A percentile compares a stretch with the other conserved stretches of the same genome.
Conservation (phyloP, 2,329 filamentous ascomycete genomes). For the Neofusicoccum kwambonambiense region DNA sequence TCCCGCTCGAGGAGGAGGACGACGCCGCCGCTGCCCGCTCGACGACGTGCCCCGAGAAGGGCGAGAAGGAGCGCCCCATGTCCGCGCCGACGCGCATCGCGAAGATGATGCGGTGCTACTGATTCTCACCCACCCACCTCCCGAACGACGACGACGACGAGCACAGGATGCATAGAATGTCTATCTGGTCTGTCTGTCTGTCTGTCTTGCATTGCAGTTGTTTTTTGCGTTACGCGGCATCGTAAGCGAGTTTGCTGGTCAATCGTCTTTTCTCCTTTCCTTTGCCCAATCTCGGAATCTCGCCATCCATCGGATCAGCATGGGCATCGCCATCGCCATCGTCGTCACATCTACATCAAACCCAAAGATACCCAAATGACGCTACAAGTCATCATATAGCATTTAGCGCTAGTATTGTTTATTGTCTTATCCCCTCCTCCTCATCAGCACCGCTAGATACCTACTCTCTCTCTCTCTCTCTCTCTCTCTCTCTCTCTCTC, state of each 20-base stretch:
- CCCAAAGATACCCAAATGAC: conserved; percentile 18
- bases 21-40: not conserved
- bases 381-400: conserved; percentile 2
- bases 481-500: not conserved
- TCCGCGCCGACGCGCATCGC: not conserved
- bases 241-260: not conserved
- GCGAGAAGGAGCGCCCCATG: conserved; percentile 1
- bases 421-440: not conserved
- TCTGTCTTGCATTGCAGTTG: too few relatives aligned
- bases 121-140: not conserved
- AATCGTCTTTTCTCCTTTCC: not conserved
- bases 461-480: not conserved
- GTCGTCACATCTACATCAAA: not conserved
- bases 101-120: not conserved
- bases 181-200: not conserved
- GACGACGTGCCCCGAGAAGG: not conserved
- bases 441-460: not conserved
- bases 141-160: not conserved
- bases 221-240: too few relatives aligned
- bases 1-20: conserved; percentile 30
- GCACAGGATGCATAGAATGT: conserved; percentile 4
- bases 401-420: conserved; percentile 4
- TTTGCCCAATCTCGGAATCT: not conserved
- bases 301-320: not conserved
- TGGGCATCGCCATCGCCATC: too few relatives aligned